Base-by-base conservation (phyloP, 345 rosid species). In the Syzygium grande region DNA sequence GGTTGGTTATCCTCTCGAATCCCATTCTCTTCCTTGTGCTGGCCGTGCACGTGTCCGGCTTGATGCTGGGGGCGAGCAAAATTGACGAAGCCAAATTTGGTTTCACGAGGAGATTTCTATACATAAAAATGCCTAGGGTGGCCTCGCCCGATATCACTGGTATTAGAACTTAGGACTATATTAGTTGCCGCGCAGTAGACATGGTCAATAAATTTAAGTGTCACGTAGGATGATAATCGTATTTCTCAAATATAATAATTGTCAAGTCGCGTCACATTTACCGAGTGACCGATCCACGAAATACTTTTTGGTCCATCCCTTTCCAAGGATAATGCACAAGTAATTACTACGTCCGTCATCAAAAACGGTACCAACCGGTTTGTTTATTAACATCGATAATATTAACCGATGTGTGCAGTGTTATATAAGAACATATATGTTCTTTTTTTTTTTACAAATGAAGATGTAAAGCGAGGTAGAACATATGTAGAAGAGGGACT, bases 111-210 rank as follows among this genome's bases (percentile, higher is more conserved):
- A 12, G 73, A n/a, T 14, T 0, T n/a, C n/a, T n/a, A n/a, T n/a
- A n/a, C n/a, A n/a, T n/a, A 0, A 16, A 30, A 30, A 16, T 11
- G 23, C 0, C 23, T 12, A 1, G 79, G 79, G 3, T 15, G 77
- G 78, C 43, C 43, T 30, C 43, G 3, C 11, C 16, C 9, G 78
- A 65, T 11, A 8, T 16, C 34, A 15, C 22, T 4, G 43, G 43
- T 0, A 65, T 65, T 11, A 19, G 58, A 21, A 23, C 23, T 54
- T 54, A 19, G 19, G 3, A 16, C 41, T 0, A 15, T 15, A 15
- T 29, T 15, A 30, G 41, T 65, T 29, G 78, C 30, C 11, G 78
- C 3, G 22, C 5, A 30, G 22, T 4, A 34, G 16, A 29, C 4
- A 16, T 22, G 22, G 1, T 65, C 2, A 4, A 30, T 34, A 19